A percentile compares a stretch with the other conserved stretches of the same genome.
Evolutionary conservation across 2,329 filamentous ascomycete genomes (phyloP).

Genomic region (Sclerotinia nivalis): DNA sequence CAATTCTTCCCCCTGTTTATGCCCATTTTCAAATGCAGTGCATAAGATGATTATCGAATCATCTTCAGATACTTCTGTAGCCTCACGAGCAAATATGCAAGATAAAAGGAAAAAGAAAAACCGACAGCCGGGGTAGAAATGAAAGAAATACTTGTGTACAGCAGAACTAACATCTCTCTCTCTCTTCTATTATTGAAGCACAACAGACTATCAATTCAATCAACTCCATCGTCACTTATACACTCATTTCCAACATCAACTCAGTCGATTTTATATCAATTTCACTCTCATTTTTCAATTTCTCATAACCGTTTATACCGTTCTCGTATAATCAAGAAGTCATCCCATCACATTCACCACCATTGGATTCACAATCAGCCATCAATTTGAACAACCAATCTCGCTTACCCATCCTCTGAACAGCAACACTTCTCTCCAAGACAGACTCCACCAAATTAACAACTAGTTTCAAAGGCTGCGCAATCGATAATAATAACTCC

Average conservation of each 20-base stretch:
- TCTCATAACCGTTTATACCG: not conserved
- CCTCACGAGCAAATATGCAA: not conserved
- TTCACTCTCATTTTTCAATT: conserved; percentile 8
- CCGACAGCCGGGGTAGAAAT: conserved; percentile 1
- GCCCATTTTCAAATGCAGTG: conserved; percentile 11
- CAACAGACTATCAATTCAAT: conserved; percentile 1
- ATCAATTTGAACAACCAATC: not conserved
- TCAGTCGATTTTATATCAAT: not conserved
- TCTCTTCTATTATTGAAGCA: conserved; percentile 12
- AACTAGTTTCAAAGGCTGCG: conserved; percentile 7
- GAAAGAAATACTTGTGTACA: not conserved
- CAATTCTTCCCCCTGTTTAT: conserved; percentile 16
- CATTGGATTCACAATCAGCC: not conserved
- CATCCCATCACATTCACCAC: conserved; percentile 1
- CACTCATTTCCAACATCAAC: conserved; percentile 14
- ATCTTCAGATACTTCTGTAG: not conserved
- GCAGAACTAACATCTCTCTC: conserved; percentile 14
- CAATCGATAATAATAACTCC: not conserved
- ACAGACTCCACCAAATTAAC: conserved; percentile 12
- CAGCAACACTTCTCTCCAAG: not conserved
- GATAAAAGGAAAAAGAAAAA: not conserved
- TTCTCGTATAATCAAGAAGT: conserved; percentile 9
- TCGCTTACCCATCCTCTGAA: conserved; percentile 1
- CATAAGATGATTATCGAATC: conserved; percentile 14
- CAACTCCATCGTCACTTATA: not conserved